Evolutionary conservation across 345 rosid species (phyloP).

Genomic region (Microthlaspi erraticum): DNA sequence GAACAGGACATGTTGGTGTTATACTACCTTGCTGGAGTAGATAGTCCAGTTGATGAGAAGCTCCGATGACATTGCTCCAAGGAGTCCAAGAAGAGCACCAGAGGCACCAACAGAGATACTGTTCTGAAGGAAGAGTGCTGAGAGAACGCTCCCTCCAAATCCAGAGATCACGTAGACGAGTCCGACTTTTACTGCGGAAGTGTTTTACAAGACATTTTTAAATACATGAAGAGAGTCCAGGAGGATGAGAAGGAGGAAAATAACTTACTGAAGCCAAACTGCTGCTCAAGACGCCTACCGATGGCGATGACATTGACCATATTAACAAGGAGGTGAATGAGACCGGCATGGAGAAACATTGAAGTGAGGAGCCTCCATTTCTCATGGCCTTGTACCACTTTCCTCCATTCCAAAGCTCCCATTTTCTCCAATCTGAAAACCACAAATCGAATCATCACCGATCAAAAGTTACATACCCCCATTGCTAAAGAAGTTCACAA

Average conservation of each 20-base stretch:
- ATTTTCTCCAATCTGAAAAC: constrained; percentile 71
- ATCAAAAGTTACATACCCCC: background rate
- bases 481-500: background rate
- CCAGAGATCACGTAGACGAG: constrained; percentile 78
- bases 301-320: constrained; percentile 74
- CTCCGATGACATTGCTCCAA: constrained; percentile 94
- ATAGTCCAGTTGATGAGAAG: constrained; percentile 95
- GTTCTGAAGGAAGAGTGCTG: constrained; percentile 64
- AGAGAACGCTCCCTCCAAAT: constrained; percentile 76
- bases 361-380: constrained; percentile 89
- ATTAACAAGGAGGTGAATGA: constrained; percentile 79
- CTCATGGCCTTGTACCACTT: constrained; percentile 66
- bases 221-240: background rate
- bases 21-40: constrained; percentile 74
- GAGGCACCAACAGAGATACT: constrained; percentile 97
- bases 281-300: constrained; percentile 91
- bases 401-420: constrained; percentile 78
- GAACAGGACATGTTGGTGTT: too few relatives aligned
- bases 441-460: background rate
- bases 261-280: constrained; percentile 84
- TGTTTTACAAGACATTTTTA: background rate
- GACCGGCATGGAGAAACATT: constrained; percentile 93
- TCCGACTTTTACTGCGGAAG: constrained; percentile 68
- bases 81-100: constrained; percentile 96
- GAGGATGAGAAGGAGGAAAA: background rate